Percentiles rank a stretch among this genome's conserved stretches.
phyloP scores from a whole-genome alignment of 2,329 filamentous ascomycete genomes.

The Lasiodiplodia gonubiensis region DNA sequence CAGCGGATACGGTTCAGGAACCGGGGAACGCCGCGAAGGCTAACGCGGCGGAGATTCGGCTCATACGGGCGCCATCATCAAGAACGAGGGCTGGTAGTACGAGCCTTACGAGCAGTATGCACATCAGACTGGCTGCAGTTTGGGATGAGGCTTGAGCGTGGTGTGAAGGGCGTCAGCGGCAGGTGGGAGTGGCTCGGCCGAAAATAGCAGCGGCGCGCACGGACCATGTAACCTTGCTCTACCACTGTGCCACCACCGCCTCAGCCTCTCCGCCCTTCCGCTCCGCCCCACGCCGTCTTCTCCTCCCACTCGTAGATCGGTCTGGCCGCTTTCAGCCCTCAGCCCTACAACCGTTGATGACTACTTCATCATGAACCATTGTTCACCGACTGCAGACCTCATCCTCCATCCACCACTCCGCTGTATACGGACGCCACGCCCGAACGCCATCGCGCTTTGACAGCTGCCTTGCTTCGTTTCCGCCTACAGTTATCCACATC shows the following conservation, averaged over 20 bases:
- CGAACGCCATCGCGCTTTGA: neutral
- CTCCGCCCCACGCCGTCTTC: neutral
- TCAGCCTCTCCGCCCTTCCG: conserved; percentile 9
- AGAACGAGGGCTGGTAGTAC: neutral
- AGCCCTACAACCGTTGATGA: neutral
- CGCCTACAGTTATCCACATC: too few species aligned
- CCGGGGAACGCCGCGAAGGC: neutral
- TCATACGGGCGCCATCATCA: conserved; percentile 1
- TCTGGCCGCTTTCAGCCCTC: neutral
- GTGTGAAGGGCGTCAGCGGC: conserved; percentile 2
- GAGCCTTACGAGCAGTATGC: conserved; percentile 19
- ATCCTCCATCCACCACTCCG: neutral
- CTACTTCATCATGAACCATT: neutral
- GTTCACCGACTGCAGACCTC: neutral
- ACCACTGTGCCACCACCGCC: neutral
- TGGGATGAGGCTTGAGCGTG: neutral
- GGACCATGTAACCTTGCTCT: conserved; percentile 11
- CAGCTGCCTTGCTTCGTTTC: neutral
- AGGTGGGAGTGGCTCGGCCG: neutral
- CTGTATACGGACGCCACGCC: conserved; percentile 9
- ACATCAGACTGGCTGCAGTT: conserved; percentile 2
- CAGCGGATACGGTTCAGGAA: neutral
- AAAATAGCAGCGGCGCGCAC: conserved; percentile 21
- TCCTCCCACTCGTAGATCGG: neutral
- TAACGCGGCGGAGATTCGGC: neutral